phyloP scores from a whole-genome alignment of 345 rosid genomes.

The Lenwebbia sp. region DNA sequence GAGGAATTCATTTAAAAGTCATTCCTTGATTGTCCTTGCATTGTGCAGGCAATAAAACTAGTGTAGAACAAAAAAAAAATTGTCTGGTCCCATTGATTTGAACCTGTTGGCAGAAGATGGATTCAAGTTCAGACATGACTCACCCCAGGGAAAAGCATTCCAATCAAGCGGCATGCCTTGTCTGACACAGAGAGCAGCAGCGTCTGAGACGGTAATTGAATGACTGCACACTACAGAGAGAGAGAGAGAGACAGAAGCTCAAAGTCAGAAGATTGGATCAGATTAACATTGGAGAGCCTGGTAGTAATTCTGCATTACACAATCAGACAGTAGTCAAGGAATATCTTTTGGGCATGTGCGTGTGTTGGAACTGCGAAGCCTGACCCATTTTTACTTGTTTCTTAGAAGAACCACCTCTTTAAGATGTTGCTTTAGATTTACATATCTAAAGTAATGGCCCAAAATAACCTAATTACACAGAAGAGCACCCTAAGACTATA shows the following conservation, averaged over 20 bases:
- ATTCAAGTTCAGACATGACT: slow-evolving; percentile 9
- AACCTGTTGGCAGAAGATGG: not conserved
- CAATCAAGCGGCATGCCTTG: slow-evolving; percentile 90
- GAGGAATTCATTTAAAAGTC: not conserved
- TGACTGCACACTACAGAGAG: slow-evolving; percentile 76
- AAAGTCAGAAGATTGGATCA: slow-evolving; percentile 7
- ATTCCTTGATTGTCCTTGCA: not conserved
- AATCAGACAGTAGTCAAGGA: not conserved
- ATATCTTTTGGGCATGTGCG: not conserved
- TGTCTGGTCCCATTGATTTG: not conserved
- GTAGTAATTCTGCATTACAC: not conserved
- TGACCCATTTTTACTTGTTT: not conserved
- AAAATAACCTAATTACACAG: not conserved
- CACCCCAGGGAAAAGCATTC: slow-evolving; percentile 98
- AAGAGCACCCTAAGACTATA: not conserved
- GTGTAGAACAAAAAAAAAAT: not conserved
- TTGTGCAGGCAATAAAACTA: not conserved
- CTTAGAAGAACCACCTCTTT: not conserved
- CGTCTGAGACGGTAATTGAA: slow-evolving; percentile 90
- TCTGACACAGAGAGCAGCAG: slow-evolving; percentile 88
- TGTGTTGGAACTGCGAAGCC: not conserved
- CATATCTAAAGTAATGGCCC: not conserved
- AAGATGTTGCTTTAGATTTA: not conserved
- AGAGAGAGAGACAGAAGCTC: not conserved
- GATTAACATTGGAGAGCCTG: not conserved